A percentile compares a stretch with the other conserved stretches of the same genome.
These are phyloP conservation scores for Mycena epipterygia DNA, from an alignment of 768 basidiomycete genomes.

Conservation along the genomic window DNA sequence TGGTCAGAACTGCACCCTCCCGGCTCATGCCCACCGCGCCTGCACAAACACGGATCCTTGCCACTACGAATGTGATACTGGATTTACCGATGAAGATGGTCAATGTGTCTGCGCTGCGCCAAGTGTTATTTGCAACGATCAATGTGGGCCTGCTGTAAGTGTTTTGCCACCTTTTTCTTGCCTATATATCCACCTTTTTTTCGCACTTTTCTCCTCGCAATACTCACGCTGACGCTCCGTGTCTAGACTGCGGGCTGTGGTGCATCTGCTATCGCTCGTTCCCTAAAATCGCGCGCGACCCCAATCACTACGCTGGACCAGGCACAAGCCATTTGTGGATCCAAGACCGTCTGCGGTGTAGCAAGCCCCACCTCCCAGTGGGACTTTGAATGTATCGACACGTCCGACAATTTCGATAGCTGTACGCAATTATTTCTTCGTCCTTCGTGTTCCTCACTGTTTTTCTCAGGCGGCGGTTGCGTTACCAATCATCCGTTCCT, in stretches of 20 bases:
- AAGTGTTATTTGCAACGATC: constrained; percentile 1
- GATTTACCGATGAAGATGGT: background rate
- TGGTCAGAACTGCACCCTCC: background rate
- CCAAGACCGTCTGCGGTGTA: constrained; percentile 24
- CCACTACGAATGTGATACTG: background rate
- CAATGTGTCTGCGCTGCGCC: constrained; percentile 1
- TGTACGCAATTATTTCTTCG: background rate
- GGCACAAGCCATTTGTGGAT: constrained; percentile 8
- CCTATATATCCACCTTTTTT: background rate
- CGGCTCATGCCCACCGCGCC: background rate
- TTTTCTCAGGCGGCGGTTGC: constrained; percentile 30
- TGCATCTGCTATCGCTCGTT: constrained; percentile 24
- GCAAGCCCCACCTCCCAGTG: background rate
- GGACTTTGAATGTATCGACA: constrained; percentile 30
- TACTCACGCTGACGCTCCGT: constrained; percentile 1
- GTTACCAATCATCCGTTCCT: constrained; percentile 20
- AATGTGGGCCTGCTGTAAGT: constrained; percentile 15
- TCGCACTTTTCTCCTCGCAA: background rate
- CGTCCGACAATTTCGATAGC: constrained; percentile 12
- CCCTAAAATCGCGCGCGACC: constrained; percentile 24
- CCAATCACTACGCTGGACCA: constrained; percentile 12
- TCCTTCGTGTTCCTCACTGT: background rate
- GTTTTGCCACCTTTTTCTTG: background rate
- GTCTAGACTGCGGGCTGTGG: background rate
- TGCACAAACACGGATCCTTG: constrained; percentile 13